Conservation (phyloP, 2,329 filamentous ascomycete genomes). For the Cladosporium sp. region DNA sequence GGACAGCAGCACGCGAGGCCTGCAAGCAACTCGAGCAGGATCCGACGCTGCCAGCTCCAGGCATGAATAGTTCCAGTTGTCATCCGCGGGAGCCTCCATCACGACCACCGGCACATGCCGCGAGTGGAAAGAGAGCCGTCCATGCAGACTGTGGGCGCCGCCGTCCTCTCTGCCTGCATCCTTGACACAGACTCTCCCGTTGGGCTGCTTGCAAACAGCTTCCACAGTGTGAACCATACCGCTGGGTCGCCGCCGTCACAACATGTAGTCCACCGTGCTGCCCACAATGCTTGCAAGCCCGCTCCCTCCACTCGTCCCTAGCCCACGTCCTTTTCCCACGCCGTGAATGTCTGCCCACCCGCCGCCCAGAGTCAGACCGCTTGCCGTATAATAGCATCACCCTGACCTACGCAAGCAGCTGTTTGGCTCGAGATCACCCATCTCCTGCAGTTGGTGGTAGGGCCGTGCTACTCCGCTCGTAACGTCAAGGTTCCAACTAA, state of each 20-base stretch:
- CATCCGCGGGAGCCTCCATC: neutral
- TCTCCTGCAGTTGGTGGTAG: neutral
- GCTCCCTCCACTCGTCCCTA: neutral
- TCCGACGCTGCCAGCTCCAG: neutral
- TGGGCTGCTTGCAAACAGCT: slow-evolving; percentile 12
- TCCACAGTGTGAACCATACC: slow-evolving; percentile 11
- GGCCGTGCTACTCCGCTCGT: neutral
- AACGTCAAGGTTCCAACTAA: slow-evolving; percentile 3
- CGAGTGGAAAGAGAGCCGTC: slow-evolving; percentile 3
- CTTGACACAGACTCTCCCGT: slow-evolving; percentile 13
- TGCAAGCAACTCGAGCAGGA: neutral
- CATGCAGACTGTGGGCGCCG: slow-evolving; percentile 8
- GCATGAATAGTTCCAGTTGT: no score
- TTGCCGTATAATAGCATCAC: neutral
- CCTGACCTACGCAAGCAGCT: neutral
- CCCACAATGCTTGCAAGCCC: slow-evolving; percentile 3
- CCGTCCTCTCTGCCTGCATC: slow-evolving; percentile 9
- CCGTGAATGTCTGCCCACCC: neutral
- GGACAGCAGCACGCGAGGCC: neutral
- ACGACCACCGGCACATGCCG: neutral
- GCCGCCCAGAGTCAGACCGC: neutral
- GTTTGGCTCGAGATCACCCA: neutral
- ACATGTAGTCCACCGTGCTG: slow-evolving; percentile 10
- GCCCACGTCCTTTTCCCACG: neutral
- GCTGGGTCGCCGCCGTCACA: slow-evolving; percentile 13